phyloP scores from a whole-genome alignment of 2,329 filamentous ascomycete genomes.

The Colletotrichum filicis region DNA sequence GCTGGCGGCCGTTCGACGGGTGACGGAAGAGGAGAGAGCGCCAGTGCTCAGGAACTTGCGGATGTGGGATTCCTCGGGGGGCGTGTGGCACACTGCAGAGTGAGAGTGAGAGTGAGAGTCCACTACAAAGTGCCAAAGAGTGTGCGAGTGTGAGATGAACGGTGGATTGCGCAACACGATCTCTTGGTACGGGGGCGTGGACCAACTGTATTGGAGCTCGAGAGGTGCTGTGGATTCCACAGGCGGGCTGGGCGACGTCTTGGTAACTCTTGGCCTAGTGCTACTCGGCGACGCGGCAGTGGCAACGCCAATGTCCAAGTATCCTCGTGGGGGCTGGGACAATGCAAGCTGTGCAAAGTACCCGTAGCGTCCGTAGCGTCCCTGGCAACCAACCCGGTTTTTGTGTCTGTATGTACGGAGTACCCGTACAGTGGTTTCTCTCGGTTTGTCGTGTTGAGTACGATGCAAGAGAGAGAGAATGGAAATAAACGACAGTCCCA shows the following conservation, averaged over 20 bases:
- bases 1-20: slow-evolving; percentile 13
- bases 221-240: slow-evolving; percentile 32
- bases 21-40: slow-evolving; percentile 3
- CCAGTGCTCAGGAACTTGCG: background rate
- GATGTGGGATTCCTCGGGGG: slow-evolving; percentile 9
- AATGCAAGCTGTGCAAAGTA: background rate
- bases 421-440: background rate
- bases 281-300: slow-evolving; percentile 15
- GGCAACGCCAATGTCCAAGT: slow-evolving; percentile 14
- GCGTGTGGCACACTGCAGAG: slow-evolving; percentile 1
- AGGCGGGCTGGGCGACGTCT: slow-evolving; percentile 26
- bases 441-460: background rate
- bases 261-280: slow-evolving; percentile 28
- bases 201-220: slow-evolving; percentile 32
- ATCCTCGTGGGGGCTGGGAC: slow-evolving; percentile 16
- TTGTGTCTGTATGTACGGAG: background rate
- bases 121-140: background rate
- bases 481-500: background rate
- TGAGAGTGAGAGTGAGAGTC: background rate
- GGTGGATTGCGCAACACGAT: slow-evolving; percentile 35
- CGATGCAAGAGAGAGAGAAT: background rate
- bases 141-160: slow-evolving; percentile 3
- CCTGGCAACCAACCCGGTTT: background rate
- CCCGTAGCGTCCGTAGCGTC: background rate
- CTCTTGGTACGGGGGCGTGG: slow-evolving; percentile 35